A percentile compares a stretch with the other conserved stretches of the same genome.
Evolutionary conservation across 257 asterid species (phyloP).

Genomic region (Solanum piurae): DNA sequence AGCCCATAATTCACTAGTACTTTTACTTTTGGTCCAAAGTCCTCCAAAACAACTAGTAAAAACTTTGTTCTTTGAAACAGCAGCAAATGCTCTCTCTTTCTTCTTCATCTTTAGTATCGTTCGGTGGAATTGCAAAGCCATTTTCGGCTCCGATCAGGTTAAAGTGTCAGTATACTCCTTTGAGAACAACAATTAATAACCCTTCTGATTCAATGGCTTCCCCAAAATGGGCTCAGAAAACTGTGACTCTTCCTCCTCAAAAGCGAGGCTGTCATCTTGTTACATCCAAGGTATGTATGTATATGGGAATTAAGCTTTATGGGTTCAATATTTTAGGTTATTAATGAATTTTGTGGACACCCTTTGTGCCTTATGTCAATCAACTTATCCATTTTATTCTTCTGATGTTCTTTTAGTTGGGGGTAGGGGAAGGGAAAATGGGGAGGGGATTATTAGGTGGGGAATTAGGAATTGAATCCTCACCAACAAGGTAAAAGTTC

Average conservation of each 20-base stretch:
- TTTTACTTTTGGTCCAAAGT: neutral
- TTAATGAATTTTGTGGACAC: neutral
- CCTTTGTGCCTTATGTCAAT: neutral
- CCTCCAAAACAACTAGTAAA: neutral
- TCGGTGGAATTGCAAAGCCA: conserved; percentile 2
- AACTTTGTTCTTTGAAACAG: neutral
- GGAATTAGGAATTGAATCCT: neutral
- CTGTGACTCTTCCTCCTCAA: conserved; percentile 62
- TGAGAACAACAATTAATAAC: neutral
- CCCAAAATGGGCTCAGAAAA: conserved; percentile 90
- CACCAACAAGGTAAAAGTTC: neutral
- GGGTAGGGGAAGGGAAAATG: neutral
- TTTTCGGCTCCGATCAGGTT: neutral
- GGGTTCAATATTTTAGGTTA: neutral
- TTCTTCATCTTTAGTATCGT: neutral
- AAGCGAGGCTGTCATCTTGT: conserved; percentile 73
- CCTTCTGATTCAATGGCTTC: conserved; percentile 22
- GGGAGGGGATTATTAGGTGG: neutral
- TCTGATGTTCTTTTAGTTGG: neutral
- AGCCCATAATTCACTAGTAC: neutral
- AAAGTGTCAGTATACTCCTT: neutral
- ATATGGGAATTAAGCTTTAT: neutral
- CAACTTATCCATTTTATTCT: neutral
- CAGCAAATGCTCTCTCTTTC: neutral
- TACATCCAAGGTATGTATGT: conserved; percentile 49